phyloP scores from a whole-genome alignment of 2,329 filamentous ascomycete genomes.

The Cadophora malorum region DNA sequence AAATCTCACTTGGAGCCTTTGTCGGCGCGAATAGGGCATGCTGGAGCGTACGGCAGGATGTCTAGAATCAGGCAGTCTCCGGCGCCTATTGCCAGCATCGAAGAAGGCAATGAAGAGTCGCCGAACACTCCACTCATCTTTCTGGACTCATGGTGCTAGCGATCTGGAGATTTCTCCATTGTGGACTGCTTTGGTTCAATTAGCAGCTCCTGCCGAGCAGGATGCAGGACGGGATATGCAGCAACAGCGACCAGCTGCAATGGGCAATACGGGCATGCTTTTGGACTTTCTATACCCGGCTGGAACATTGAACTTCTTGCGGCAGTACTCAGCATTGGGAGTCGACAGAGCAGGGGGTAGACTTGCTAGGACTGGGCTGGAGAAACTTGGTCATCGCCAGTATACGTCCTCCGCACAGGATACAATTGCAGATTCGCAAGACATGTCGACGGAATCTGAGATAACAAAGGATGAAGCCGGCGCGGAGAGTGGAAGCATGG shows the following conservation, averaged over 20 bases:
- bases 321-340: slow-evolving; percentile 41
- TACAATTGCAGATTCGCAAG: neutral
- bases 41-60: slow-evolving; percentile 65
- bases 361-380: slow-evolving; percentile 29
- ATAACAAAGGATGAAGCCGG: neutral
- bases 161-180: slow-evolving; percentile 44
- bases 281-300: slow-evolving; percentile 51
- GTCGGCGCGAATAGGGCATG: slow-evolving; percentile 51
- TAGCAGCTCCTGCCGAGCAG: slow-evolving; percentile 30
- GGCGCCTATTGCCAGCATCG: slow-evolving; percentile 52
- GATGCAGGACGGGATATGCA: slow-evolving; percentile 21
- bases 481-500: slow-evolving; percentile 8
- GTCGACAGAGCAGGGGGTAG: slow-evolving; percentile 39
- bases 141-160: slow-evolving; percentile 60
- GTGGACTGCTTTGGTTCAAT: slow-evolving; percentile 41
- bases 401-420: slow-evolving; percentile 45
- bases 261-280: slow-evolving; percentile 35
- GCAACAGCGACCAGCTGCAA: slow-evolving; percentile 25
- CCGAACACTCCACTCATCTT: slow-evolving; percentile 59
- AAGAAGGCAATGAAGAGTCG: slow-evolving; percentile 46
- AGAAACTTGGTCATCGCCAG: slow-evolving; percentile 41
- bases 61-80: slow-evolving; percentile 60
- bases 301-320: slow-evolving; percentile 47
- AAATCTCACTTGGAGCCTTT: slow-evolving; percentile 15
- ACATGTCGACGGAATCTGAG: neutral